Base-by-base conservation (phyloP, 495 filamentous ascomycete species). In the Neohortaea acidophila region DNA sequence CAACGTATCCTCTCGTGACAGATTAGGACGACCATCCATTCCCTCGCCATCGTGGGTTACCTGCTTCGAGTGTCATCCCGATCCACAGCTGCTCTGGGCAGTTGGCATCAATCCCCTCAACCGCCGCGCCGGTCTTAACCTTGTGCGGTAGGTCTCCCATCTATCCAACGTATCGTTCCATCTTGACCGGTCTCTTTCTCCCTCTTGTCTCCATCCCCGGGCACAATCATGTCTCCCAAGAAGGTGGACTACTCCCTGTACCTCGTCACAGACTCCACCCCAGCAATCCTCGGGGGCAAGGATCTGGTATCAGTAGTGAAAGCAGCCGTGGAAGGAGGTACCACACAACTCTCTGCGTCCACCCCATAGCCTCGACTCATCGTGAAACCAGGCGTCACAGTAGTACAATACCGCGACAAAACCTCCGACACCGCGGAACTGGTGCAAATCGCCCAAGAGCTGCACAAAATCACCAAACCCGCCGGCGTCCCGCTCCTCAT, bases 351-450 rank as follows among this genome's bases (percentile, higher is more conserved):
- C 8, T 34, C 9, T 35, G 33, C 9, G 19, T 39, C 14, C 38
- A 4, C 8, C 24, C 15, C 40, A 33, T 20, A 15, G 14, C 30
- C 8, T 33, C 5, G n/a, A 4, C 35, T 31, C 14, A 32, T 19
- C 7, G 21, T 6, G n/a, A n/a, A 2, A n/a, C n/a, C 36, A 75
- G 71, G 84, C 36, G 85, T 83, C 25, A 87, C 81, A 0, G 61
- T 87, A 7, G 83, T 94, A 19, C 89, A 94, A 60, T 84, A 85
- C 49, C 69, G 87, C 44, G 87, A 94, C 57, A 94, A 94, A 58
- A 77, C 63, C 7, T 76, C 74, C 52, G 79, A 84, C 39, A 92
- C 85, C 0, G 76, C 66, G 4, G 64, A 64, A 15, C 67, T 89
- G 39, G 69, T 94, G 17, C 54, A 62, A n/a, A 82, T 67, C 21